Base-by-base conservation (phyloP, 495 filamentous ascomycete species). In the Pseudotulostoma volvatum region DNA sequence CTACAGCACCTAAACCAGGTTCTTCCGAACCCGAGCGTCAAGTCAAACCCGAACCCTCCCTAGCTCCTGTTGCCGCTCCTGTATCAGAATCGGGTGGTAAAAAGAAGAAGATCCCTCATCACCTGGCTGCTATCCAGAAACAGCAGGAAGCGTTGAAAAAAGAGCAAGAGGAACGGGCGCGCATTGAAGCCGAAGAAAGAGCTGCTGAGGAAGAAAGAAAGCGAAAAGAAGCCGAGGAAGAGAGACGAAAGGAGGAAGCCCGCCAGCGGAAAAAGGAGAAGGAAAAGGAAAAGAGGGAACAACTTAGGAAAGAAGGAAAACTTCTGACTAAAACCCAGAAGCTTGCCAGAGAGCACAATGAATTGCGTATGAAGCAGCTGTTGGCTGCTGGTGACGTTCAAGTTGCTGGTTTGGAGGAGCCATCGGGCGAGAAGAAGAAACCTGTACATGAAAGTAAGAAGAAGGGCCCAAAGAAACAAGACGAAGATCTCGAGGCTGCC, bases 271-370 rank as follows among this genome's bases (percentile, higher is more conserved):
- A 81, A 69, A 96, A 94, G 67, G 84, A 93, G 54, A 93, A 81
- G 59, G 92, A 99, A 55, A 92, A 81, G 59, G 81, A 94, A 59
- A 88, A 73, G 65, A 85, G 93, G 44, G 92, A 99, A 50, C 82
- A 94, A 59, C 72, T 94, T 11, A 90, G 90, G 65, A 87, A 75
- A 54, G 86, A 93, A 59, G 92, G 92, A 50, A 95, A 93, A 54
- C 86, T 85, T 48, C 66, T 94, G 43, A 94, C 87, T 45, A 90
- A 93, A 57, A 84, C 88, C 19, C 86, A 99, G 58, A 82, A 76
- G 50, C 85, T 94, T 49, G 79, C 79, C 43, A 80, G 88, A 56
- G 74, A 76, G 18, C 73, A 74, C 43, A 80, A 85, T 51, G 81
- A 95, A 55, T 61, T 81, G 49, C 86, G 90, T 40, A 67, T 93